Evolutionary conservation across 441 rosid species (phyloP).

Genomic region (Adansonia gregorii): DNA sequence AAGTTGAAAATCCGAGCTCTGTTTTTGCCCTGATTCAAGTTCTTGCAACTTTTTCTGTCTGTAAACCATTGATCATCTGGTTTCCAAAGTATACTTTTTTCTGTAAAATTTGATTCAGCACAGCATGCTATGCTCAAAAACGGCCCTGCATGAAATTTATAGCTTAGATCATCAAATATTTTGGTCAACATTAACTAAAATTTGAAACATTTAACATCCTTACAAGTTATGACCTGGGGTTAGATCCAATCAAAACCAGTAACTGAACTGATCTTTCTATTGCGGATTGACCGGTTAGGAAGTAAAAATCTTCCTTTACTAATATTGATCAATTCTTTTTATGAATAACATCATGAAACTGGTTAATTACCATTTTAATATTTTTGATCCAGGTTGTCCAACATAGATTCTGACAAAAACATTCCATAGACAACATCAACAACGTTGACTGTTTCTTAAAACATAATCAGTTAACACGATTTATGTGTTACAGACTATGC

Average conservation of each 20-base stretch:
- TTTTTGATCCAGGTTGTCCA: background rate
- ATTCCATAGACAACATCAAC: constrained; percentile 19
- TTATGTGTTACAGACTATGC: background rate
- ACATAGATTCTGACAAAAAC: constrained; percentile 2
- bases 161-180: background rate
- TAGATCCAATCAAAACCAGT: background rate
- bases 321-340: background rate
- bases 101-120: constrained; percentile 38
- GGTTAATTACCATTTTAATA: background rate
- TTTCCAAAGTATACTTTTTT: constrained; percentile 40
- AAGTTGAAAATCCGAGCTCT: constrained; percentile 46
- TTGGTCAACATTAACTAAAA: background rate
- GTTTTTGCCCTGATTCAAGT: constrained; percentile 30
- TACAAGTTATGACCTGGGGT: background rate
- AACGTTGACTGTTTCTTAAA: constrained; percentile 7
- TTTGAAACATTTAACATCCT: background rate
- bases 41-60: constrained; percentile 37
- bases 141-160: constrained; percentile 45
- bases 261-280: background rate
- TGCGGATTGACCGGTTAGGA: constrained; percentile 20
- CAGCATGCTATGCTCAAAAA: constrained; percentile 65
- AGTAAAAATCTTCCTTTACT: constrained; percentile 26
- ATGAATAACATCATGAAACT: background rate
- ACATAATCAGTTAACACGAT: background rate
- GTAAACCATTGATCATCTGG: constrained; percentile 52